Evolutionary conservation across 1,284 basidiomycete genomes (phyloP).

Genomic region (Afroboletus lepidellus): DNA sequence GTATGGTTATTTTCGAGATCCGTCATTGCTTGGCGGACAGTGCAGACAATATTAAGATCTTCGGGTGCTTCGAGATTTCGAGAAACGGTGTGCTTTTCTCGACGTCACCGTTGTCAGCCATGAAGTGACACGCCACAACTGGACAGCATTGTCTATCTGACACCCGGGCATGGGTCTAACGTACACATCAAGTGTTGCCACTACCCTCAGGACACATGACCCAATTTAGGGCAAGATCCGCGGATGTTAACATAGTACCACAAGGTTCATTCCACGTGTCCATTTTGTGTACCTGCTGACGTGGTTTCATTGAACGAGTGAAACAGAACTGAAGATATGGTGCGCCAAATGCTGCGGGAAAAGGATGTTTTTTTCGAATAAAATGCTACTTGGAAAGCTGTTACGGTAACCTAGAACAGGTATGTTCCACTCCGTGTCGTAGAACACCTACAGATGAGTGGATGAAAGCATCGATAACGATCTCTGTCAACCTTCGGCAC

Average conservation of each 20-base stretch:
- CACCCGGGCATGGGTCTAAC: constrained; percentile 58
- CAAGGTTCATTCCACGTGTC: constrained; percentile 44
- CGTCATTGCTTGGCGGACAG: no score
- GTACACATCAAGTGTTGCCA: constrained; percentile 62
- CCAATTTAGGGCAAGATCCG: constrained; percentile 62
- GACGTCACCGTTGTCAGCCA: no score
- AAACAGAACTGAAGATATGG: constrained; percentile 82
- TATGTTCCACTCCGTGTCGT: constrained; percentile 56
- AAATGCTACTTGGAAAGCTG: constrained; percentile 82
- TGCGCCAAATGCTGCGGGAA: not conserved
- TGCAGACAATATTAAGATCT: no score
- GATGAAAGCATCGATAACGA: constrained; percentile 62
- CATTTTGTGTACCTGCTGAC: not conserved
- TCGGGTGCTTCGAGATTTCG: no score
- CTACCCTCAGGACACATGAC: constrained; percentile 84
- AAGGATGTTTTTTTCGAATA: constrained; percentile 45
- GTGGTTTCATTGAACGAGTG: constrained; percentile 64
- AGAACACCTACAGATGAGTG: constrained; percentile 59
- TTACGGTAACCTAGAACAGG: constrained; percentile 46
- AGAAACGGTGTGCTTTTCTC: no score
- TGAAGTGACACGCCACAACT: no score
- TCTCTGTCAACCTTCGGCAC: constrained; percentile 43
- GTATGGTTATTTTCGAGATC: no score
- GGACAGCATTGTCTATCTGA: constrained; percentile 71
- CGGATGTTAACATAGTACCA: constrained; percentile 53